Evolutionary conservation across 441 rosid genomes (phyloP).

Genomic region (Jatropha multifida): DNA sequence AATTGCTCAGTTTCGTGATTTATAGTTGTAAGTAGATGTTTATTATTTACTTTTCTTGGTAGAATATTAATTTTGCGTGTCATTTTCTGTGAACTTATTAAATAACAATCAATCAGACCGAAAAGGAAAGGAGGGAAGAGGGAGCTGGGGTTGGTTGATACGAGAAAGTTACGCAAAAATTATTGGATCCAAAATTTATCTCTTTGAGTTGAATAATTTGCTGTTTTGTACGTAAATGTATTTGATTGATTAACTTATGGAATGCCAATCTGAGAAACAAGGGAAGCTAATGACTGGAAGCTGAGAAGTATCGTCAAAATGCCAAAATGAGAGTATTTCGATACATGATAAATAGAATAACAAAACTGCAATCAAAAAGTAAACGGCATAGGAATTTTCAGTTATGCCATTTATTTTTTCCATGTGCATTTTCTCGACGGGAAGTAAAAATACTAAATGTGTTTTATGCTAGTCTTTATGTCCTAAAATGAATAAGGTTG

Average conservation of each 20-base stretch:
- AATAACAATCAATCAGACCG: background rate
- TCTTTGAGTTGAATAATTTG: background rate
- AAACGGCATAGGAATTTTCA: background rate
- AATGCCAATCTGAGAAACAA: background rate
- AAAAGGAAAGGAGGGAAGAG: conserved; percentile 4
- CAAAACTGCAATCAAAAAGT: background rate
- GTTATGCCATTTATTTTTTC: background rate
- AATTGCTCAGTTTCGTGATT: background rate
- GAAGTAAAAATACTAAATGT: background rate
- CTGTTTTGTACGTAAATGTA: background rate
- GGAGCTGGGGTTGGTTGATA: background rate
- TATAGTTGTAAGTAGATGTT: background rate
- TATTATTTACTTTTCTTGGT: background rate
- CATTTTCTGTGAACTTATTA: background rate
- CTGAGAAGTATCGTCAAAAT: background rate
- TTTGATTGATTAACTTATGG: background rate
- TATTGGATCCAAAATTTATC: background rate
- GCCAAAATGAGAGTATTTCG: background rate
- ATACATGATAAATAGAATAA: background rate
- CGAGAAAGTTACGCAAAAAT: background rate
- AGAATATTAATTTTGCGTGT: background rate
- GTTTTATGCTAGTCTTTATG: background rate
- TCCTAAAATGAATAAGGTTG: background rate
- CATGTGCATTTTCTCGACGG: too few species aligned
- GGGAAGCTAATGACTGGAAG: background rate